A percentile compares a stretch with the other conserved stretches of the same genome.
Evolutionary conservation across 768 basidiomycete genomes (phyloP).

Genomic region (Amanita inopinata): DNA sequence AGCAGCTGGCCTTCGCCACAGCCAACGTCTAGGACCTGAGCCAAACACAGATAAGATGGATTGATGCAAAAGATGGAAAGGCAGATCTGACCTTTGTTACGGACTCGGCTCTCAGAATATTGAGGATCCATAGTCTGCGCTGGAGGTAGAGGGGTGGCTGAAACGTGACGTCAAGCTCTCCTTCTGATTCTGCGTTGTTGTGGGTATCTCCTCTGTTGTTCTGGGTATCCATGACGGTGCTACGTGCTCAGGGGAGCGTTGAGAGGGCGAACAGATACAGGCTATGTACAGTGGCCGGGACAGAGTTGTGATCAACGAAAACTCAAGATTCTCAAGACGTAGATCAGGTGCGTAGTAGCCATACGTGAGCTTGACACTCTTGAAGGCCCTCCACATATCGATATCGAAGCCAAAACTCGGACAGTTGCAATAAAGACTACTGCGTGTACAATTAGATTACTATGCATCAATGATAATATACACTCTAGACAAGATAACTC

Average conservation of each 20-base stretch:
- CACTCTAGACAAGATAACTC: too few species aligned
- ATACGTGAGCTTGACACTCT: too few species aligned
- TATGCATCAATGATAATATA: background rate
- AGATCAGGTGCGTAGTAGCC: too few species aligned
- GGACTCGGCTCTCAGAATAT: slow-evolving; percentile 46
- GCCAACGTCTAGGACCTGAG: slow-evolving; percentile 76
- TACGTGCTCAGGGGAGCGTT: background rate
- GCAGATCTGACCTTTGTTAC: slow-evolving; percentile 38
- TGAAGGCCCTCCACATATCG: too few species aligned
- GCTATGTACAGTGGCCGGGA: background rate
- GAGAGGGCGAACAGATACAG: too few species aligned
- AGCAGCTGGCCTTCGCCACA: slow-evolving; percentile 79
- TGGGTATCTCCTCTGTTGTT: slow-evolving; percentile 1
- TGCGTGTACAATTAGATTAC: background rate
- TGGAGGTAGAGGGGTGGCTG: slow-evolving; percentile 60
- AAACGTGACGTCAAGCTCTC: slow-evolving; percentile 49
- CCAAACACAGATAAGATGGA: too few species aligned
- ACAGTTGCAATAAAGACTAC: too few species aligned
- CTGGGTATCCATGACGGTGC: slow-evolving; percentile 1
- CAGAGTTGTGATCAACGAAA: background rate
- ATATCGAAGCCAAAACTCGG: too few species aligned
- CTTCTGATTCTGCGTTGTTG: slow-evolving; percentile 9
- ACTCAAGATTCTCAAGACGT: too few species aligned
- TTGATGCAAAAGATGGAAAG: background rate
- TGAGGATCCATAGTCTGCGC: slow-evolving; percentile 62